Evolutionary conservation across 2,329 filamentous ascomycete species (phyloP).

Genomic region (Pleurostoma richardsiae): DNA sequence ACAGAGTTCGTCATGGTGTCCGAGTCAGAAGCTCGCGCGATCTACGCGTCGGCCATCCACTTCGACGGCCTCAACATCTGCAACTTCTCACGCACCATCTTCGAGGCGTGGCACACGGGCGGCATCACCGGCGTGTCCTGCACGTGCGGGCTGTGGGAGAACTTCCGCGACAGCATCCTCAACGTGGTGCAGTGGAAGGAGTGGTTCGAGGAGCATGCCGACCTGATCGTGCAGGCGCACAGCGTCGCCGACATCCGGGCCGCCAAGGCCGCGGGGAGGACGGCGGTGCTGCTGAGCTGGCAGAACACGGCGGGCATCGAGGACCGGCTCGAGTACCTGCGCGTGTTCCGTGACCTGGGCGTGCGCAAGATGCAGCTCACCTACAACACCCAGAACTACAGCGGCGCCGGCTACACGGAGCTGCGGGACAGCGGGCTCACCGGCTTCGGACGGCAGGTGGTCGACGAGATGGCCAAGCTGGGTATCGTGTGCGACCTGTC

Average conservation of each 20-base stretch:
- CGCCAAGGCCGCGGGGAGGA: conserved; percentile 27
- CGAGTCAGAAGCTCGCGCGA: conserved; percentile 26
- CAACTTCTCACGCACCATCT: conserved; percentile 31
- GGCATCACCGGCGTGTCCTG: conserved; percentile 34
- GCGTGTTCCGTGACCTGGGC: conserved; percentile 32
- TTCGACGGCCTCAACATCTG: conserved; percentile 35
- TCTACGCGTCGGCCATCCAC: conserved; percentile 28
- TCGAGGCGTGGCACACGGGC: conserved; percentile 29
- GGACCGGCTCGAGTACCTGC: conserved; percentile 28
- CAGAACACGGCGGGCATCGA: conserved; percentile 35
- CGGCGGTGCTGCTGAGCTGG: conserved; percentile 31
- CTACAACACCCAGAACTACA: conserved; percentile 36
- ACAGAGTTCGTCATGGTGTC: conserved; percentile 19
- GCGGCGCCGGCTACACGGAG: conserved; percentile 31
- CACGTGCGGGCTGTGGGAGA: conserved; percentile 33
- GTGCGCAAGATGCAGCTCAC: conserved; percentile 36
- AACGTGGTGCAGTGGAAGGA: conserved; percentile 35
- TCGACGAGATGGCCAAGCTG: conserved; percentile 25
- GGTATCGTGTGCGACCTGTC: conserved; percentile 29
- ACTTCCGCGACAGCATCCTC: conserved; percentile 27
- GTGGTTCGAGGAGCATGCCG: conserved; percentile 33
- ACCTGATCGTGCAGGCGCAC: conserved; percentile 31
- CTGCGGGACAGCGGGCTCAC: conserved; percentile 27
- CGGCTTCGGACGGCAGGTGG: conserved; percentile 25
- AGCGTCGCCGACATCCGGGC: conserved; percentile 27